phyloP scores from a whole-genome alignment of 1,284 basidiomycete species.

The Rhodotorula sp. region DNA sequence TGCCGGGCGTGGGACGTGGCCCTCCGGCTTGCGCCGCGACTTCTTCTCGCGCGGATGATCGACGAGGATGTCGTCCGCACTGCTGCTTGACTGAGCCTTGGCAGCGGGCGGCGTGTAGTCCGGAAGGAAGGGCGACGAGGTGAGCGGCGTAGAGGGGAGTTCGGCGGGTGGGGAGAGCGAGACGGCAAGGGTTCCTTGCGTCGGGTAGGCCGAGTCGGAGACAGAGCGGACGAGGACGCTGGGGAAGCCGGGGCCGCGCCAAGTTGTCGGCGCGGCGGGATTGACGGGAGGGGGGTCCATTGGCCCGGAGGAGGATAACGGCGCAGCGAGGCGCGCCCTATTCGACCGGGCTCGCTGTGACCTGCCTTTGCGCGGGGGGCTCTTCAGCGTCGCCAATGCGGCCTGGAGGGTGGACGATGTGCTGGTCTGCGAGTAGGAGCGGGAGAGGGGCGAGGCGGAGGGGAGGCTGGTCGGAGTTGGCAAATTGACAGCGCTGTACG shows the following conservation, averaged over 20 bases:
- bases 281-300: not conserved
- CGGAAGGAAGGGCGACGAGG: not conserved
- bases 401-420: not conserved
- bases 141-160: not conserved
- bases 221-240: not conserved
- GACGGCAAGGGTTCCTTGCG: not conserved
- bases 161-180: not conserved
- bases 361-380: not conserved
- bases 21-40: not conserved
- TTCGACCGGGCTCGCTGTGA: too few species aligned
- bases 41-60: not conserved
- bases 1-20: slow-evolving; percentile 6
- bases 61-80: not conserved
- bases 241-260: not conserved
- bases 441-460: not conserved
- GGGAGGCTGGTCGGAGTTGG: not conserved
- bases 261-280: not conserved
- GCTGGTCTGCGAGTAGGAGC: not conserved
- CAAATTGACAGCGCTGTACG: not conserved
- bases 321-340: not conserved
- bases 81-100: not conserved
- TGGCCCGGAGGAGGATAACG: too few species aligned
- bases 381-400: not conserved
- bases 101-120: not conserved
- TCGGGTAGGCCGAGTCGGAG: not conserved